Percentiles rank a stretch among this genome's conserved stretches.
phyloP scores from a whole-genome alignment of 352 stramenopile genomes.

The Globisporangium abappressorium region DNA sequence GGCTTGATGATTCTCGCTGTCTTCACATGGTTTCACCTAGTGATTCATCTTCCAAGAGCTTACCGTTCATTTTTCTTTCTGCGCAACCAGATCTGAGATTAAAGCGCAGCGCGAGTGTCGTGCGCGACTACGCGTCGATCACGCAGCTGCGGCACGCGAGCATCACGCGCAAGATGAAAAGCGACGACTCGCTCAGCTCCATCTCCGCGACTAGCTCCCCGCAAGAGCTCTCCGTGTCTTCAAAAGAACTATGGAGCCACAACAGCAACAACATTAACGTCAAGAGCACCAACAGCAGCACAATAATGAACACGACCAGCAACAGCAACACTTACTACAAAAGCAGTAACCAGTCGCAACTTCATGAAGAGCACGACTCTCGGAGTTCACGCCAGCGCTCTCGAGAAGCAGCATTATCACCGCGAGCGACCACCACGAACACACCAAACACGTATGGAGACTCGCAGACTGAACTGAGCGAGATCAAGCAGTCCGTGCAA shows the following conservation, averaged over 20 bases:
- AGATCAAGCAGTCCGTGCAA: constrained; percentile 59
- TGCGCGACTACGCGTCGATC: constrained; percentile 10
- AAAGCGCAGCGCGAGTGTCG: background rate
- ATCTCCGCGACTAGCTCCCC: constrained; percentile 25
- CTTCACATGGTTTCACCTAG: background rate
- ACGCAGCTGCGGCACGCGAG: constrained; percentile 4
- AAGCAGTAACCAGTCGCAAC: background rate
- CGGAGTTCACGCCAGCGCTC: background rate
- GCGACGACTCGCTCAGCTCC: constrained; percentile 20
- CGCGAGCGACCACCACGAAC: background rate
- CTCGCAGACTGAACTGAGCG: constrained; percentile 23
- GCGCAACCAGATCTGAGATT: constrained; percentile 9
- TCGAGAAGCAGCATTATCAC: background rate
- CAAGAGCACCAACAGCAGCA: constrained; percentile 3
- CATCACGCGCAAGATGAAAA: background rate
- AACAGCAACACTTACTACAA: constrained; percentile 3
- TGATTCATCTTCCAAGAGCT: background rate
- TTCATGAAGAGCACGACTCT: constrained; percentile 1
- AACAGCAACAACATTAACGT: constrained; percentile 9
- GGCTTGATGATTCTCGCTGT: background rate
- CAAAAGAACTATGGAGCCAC: constrained; percentile 6
- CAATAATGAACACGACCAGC: background rate
- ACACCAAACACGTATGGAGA: background rate
- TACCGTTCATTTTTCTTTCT: background rate
- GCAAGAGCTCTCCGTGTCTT: constrained; percentile 19